These are phyloP conservation scores for Aureobasidium sp. DNA, from an alignment of 2,329 filamentous ascomycete genomes.

Conservation along the genomic window DNA sequence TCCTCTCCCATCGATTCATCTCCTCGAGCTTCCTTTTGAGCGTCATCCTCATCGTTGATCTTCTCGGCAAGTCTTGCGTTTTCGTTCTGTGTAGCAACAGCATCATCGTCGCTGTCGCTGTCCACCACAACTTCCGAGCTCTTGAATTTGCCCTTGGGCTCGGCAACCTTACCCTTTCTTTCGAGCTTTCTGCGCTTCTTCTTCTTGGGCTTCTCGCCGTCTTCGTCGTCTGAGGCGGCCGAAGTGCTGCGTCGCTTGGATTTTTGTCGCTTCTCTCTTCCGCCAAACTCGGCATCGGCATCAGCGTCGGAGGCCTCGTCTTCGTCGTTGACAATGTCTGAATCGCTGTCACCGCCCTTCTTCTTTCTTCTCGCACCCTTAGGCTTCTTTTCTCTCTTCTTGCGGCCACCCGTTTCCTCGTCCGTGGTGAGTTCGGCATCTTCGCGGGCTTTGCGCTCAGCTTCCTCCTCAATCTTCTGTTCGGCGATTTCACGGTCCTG, in stretches of 20 bases:
- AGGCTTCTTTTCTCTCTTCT: conserved; percentile 67
- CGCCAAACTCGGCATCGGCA: conserved; percentile 34
- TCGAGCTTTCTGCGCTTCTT: conserved; percentile 58
- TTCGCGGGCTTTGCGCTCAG: conserved; percentile 43
- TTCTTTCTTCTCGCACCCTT: conserved; percentile 42
- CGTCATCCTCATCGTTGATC: conserved; percentile 25
- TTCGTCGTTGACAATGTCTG: conserved; percentile 29
- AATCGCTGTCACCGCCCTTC: conserved; percentile 45
- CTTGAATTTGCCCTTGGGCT: conserved; percentile 62
- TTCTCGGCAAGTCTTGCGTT: conserved; percentile 19
- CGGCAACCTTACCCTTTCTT: conserved; percentile 40
- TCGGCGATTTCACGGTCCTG: conserved; percentile 65
- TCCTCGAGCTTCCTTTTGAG: conserved; percentile 23
- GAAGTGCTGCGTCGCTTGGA: conserved; percentile 28
- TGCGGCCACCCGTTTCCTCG: conserved; percentile 71
- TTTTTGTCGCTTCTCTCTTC: conserved; percentile 27
- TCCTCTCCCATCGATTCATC: conserved; percentile 16
- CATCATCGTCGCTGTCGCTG: conserved; percentile 55
- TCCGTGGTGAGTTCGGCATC: conserved; percentile 78
- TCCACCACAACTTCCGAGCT: conserved; percentile 77
- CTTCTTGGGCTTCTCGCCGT: conserved; percentile 54
- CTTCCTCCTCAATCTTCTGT: conserved; percentile 64
- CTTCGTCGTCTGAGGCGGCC: conserved; percentile 36
- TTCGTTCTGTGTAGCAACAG: conserved; percentile 22
- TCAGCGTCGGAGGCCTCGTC: conserved; percentile 41